These are phyloP conservation scores for Vanderwaltozyma polyspora DNA, from an alignment of 805 yeast genomes.

Conservation along the genomic window DNA sequence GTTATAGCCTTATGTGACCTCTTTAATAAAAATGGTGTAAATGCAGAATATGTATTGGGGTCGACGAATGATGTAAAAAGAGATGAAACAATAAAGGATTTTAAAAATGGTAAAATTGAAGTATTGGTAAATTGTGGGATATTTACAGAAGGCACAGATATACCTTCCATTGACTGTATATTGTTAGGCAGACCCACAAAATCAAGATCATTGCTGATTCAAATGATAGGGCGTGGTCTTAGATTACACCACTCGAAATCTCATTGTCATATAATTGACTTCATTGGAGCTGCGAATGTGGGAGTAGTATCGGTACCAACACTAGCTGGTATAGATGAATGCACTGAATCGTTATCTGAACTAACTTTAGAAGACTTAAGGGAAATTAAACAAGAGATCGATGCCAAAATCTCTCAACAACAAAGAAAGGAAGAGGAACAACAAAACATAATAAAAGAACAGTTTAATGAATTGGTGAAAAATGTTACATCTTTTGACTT, in stretches of 20 bases:
- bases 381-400: conserved; percentile 13
- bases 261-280: conserved; percentile 65
- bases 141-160: conserved; percentile 90
- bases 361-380: conserved; percentile 27
- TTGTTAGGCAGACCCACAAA: conserved; percentile 71
- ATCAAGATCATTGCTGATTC: conserved; percentile 60
- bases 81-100: conserved; percentile 40
- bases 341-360: conserved; percentile 19
- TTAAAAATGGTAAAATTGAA: conserved; percentile 49
- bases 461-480: conserved; percentile 8
- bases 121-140: conserved; percentile 82
- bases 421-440: conserved; percentile 7
- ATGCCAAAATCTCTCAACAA: conserved; percentile 3
- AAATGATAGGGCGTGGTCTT: conserved; percentile 88
- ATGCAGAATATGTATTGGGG: conserved; percentile 64
- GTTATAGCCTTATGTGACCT: conserved; percentile 41
- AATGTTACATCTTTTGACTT: conserved; percentile 20
- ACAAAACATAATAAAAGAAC: conserved; percentile 3
- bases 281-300: conserved; percentile 49
- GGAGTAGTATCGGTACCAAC: conserved; percentile 50
- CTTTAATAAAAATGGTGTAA: conserved; percentile 49
- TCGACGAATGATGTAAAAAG: conserved; percentile 46
- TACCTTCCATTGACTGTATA: conserved; percentile 77
- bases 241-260: conserved; percentile 51
- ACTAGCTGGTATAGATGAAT: conserved; percentile 29